Evolutionary conservation across 805 yeast species (phyloP), one percentile per base, ranked within the genome.

Genomic region (Maudiozyma serrabonitensis): DNA sequence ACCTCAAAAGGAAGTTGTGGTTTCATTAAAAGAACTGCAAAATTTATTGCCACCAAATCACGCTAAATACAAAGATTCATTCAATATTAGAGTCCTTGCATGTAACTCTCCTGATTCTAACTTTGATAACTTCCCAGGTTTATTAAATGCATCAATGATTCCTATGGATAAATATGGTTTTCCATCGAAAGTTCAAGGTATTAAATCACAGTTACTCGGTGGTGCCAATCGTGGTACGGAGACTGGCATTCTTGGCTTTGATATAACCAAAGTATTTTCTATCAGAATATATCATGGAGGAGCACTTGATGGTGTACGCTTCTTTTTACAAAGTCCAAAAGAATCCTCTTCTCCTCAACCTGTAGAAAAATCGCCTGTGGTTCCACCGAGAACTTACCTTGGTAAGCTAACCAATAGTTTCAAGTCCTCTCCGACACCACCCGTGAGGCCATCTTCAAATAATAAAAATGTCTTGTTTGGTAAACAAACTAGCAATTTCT

Each of bases 301-400:
- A 21, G 95, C 95, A 0, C 66, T 93, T 19, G 96, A 90, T 66
- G 98, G 98, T 5, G 57, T 91, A 15, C 79, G 80, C 50, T 74
- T 89, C 34, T 71, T 63, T 55, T 71, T 69, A 26, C 51, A 53
- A 41, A 49, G 46, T 41, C 3, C 34, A 18, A 57, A 55, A 32
- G 32, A 11, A 1, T 23, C 9, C 13, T 1, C 19, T 7, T 19
- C 19, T n/a, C 25, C 23, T 6, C n/a, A 26, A n/a, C 19, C 15
- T n/a, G 6, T n/a, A 6, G 26, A 44, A 15, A 4, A 42, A 38
- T n/a, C 52, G 25, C 82, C 82, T 0, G 71, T 70, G 2, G 58
- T 75, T 3, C 82, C 82, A 2, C 65, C 70, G 9, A 67, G 82
- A 55, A 67, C 74, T 47, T 76, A 76, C 51, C 54, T 71, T 34